Percentiles rank a stretch among this genome's conserved stretches.
These are phyloP conservation scores for Salix viminalis DNA, from an alignment of 345 rosid genomes.

Conservation along the genomic window DNA sequence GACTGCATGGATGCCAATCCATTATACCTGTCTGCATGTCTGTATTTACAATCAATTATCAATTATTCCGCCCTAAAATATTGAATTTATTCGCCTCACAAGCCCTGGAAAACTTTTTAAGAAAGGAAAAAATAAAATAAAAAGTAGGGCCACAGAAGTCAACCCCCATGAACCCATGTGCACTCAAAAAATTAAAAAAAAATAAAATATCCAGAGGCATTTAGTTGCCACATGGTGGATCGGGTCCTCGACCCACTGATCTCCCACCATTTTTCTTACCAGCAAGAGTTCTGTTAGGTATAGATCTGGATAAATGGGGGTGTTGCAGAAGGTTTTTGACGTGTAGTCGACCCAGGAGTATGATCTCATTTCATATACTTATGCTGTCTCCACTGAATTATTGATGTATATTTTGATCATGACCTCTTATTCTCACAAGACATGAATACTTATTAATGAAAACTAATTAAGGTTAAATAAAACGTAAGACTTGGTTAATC, in stretches of 20 bases:
- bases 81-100: background rate
- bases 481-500: background rate
- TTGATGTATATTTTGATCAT: background rate
- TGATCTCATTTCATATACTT: background rate
- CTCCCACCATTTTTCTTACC: background rate
- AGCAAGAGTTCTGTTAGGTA: background rate
- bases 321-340: background rate
- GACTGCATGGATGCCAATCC: background rate
- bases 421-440: background rate
- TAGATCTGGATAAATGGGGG: background rate
- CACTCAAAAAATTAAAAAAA: background rate
- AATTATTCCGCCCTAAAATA: background rate
- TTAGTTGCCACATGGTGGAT: background rate
- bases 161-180: conserved; percentile 21
- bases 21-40: background rate
- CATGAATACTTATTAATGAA: background rate
- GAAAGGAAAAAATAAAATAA: background rate
- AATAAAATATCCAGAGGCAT: background rate
- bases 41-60: background rate
- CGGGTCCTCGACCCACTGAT: background rate
- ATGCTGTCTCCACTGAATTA: background rate
- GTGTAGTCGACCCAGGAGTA: background rate
- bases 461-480: background rate
- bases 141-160: conserved; percentile 2
- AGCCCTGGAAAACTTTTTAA: background rate